Conservation (phyloP, 108 stramenopile species). For the Pseudonitzschia delicatissima region DNA sequence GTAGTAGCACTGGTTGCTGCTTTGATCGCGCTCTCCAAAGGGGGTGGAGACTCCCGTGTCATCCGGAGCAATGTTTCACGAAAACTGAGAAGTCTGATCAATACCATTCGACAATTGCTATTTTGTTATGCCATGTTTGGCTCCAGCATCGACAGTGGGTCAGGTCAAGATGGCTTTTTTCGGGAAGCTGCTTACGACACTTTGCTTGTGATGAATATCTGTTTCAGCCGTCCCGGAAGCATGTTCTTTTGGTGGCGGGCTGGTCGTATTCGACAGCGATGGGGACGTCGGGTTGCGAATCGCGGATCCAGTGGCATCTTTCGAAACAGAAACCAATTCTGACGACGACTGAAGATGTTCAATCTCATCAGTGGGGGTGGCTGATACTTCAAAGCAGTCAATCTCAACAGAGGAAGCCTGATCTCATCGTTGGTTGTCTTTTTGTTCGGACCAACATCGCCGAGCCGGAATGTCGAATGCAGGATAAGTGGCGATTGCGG, state of each 20-base stretch:
- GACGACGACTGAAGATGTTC: background rate
- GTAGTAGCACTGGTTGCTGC: slow-evolving; percentile 67
- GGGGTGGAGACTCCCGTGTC: slow-evolving; percentile 28
- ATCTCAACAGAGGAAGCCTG: slow-evolving; percentile 39
- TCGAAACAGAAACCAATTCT: background rate
- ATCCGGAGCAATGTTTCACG: slow-evolving; percentile 39
- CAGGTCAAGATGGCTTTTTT: slow-evolving; percentile 51
- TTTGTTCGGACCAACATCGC: slow-evolving; percentile 68
- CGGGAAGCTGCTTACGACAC: slow-evolving; percentile 77
- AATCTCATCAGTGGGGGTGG: slow-evolving; percentile 10
- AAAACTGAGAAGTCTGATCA: slow-evolving; percentile 49
- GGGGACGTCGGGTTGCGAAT: slow-evolving; percentile 18
- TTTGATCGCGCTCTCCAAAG: slow-evolving; percentile 67
- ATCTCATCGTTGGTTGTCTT: slow-evolving; percentile 77
- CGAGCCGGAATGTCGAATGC: slow-evolving; percentile 35
- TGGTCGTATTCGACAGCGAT: slow-evolving; percentile 38
- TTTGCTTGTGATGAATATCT: slow-evolving; percentile 57
- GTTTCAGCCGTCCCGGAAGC: slow-evolving; percentile 62
- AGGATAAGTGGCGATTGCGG: slow-evolving; percentile 74
- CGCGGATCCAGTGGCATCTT: slow-evolving; percentile 19
- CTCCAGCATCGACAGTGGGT: background rate
- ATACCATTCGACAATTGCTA: slow-evolving; percentile 70
- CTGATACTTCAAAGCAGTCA: background rate
- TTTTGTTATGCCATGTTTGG: slow-evolving; percentile 85
- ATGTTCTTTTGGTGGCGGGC: slow-evolving; percentile 71